These are phyloP conservation scores for Wickerhamomyces bovis DNA, from an alignment of 805 yeast genomes.

Conservation along the genomic window DNA sequence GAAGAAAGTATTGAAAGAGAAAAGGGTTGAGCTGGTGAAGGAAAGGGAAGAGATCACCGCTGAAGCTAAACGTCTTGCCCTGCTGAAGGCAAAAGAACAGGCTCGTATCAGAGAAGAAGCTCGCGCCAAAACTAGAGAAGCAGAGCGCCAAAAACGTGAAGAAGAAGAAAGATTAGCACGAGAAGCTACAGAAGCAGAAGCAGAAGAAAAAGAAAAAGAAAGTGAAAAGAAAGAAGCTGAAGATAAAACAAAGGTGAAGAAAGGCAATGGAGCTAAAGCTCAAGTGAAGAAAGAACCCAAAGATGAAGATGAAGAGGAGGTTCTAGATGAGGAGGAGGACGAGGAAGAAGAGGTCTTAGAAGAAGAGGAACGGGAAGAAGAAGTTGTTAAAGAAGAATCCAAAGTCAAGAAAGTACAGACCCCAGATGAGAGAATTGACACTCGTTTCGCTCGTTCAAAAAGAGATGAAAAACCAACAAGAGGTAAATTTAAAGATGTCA, in stretches of 20 bases:
- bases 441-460: background rate
- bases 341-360: constrained; percentile 1
- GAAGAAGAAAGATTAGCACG: constrained; percentile 2
- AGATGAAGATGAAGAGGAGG: constrained; percentile 1
- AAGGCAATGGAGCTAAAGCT: background rate
- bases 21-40: constrained; percentile 6
- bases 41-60: constrained; percentile 11
- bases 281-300: constrained; percentile 2
- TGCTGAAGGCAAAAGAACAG: constrained; percentile 10
- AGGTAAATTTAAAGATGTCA: constrained; percentile 5
- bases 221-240: constrained; percentile 5
- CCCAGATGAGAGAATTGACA: background rate
- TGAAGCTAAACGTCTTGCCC: constrained; percentile 11
- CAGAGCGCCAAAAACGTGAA: constrained; percentile 1
- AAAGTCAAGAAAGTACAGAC: background rate
- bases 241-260: constrained; percentile 3
- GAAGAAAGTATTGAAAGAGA: constrained; percentile 22
- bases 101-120: constrained; percentile 2
- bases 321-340: constrained; percentile 2
- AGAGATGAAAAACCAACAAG: background rate
- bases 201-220: constrained; percentile 13
- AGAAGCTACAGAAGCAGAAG: constrained; percentile 10
- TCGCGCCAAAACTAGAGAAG: background rate
- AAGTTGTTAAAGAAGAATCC: background rate
- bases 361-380: background rate